These are phyloP conservation scores for Colletotrichum liaoningense DNA, from an alignment of 2,329 filamentous ascomycete genomes.

Conservation along the genomic window DNA sequence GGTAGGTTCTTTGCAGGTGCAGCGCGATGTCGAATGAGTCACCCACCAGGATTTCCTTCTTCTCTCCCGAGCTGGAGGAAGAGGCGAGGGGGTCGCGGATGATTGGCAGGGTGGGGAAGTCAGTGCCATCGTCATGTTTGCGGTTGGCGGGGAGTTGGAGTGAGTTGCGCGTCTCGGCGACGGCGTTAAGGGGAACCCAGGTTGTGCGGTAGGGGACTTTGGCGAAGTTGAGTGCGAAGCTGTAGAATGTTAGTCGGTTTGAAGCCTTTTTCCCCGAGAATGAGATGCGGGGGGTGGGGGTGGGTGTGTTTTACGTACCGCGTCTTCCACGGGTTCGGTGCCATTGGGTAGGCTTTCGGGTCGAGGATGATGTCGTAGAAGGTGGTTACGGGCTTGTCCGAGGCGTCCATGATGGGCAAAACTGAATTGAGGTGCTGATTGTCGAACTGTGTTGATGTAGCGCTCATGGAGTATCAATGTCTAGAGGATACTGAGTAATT, in stretches of 20 bases:
- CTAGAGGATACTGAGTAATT: neutral
- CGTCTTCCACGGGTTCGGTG: neutral
- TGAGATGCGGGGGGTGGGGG: no score
- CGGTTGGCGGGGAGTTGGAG: slow-evolving; percentile 62
- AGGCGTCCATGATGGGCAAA: neutral
- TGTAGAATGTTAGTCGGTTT: neutral
- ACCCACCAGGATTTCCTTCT: slow-evolving; percentile 52
- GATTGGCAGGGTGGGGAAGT: slow-evolving; percentile 71
- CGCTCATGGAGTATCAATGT: neutral
- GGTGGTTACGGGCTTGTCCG: neutral
- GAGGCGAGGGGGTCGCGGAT: slow-evolving; percentile 57
- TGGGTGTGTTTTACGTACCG: neutral
- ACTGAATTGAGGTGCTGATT: neutral
- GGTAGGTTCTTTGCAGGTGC: slow-evolving; percentile 66
- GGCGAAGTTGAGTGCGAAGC: slow-evolving; percentile 56
- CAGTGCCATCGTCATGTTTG: slow-evolving; percentile 65
- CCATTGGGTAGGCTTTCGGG: neutral
- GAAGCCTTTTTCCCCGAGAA: neutral
- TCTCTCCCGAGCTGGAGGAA: neutral
- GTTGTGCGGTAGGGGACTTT: slow-evolving; percentile 45
- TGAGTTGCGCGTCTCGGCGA: slow-evolving; percentile 57
- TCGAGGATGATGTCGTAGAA: neutral
- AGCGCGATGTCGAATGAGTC: slow-evolving; percentile 76
- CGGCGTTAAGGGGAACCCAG: slow-evolving; percentile 65
- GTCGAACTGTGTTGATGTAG: no score